Evolutionary conservation across 1,284 basidiomycete genomes (phyloP).

Genomic region (Rhodotorula sp.): DNA sequence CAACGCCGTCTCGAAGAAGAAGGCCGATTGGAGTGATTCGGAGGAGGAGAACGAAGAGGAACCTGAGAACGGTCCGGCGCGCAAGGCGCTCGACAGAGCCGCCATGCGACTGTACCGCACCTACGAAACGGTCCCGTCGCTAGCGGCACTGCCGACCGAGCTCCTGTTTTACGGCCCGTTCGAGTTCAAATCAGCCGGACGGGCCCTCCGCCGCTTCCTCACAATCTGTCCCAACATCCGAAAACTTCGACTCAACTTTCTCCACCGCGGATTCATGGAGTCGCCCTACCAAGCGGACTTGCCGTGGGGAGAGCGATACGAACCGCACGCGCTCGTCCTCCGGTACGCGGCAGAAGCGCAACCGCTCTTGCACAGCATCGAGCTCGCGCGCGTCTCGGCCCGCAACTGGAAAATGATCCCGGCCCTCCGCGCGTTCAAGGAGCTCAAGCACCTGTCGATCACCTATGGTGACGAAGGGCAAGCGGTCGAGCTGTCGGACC

Average conservation of each 20-base stretch:
- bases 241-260: no score
- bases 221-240: background rate
- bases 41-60: background rate
- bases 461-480: background rate
- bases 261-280: background rate
- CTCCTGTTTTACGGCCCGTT: background rate
- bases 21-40: background rate
- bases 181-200: background rate
- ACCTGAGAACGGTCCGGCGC: background rate
- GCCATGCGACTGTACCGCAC: background rate
- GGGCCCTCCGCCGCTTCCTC: background rate
- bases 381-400: background rate
- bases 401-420: background rate
- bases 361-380: background rate
- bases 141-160: background rate
- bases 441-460: background rate
- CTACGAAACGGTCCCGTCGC: background rate
- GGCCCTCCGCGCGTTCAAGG: background rate
- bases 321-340: background rate
- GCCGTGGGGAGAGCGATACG: no score
- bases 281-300: background rate
- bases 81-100: background rate
- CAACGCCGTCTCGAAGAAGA: no score
- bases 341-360: background rate
- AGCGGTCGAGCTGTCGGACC: background rate